Evolutionary conservation across 2,329 filamentous ascomycete genomes (phyloP).

Genomic region (Pseudonectria buxi): DNA sequence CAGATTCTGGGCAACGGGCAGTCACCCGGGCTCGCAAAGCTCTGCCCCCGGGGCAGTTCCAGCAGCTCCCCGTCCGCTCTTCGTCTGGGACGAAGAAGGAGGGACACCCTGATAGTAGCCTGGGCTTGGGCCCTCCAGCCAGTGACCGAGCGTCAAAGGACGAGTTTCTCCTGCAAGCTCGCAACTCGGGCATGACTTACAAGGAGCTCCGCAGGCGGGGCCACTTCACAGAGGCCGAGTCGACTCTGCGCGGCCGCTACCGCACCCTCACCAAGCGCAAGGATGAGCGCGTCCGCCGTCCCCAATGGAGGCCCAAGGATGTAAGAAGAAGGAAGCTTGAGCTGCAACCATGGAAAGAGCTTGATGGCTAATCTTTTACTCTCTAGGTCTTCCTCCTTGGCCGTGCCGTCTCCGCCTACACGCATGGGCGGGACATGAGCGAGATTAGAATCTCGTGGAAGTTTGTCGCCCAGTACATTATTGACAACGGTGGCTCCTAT

Average conservation of each 20-base stretch:
- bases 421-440: slow-evolving; percentile 20
- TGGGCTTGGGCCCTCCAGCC: not conserved
- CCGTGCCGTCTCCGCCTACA: slow-evolving; percentile 34
- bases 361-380: no score
- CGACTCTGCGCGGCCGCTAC: slow-evolving; percentile 63
- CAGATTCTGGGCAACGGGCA: no score
- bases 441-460: slow-evolving; percentile 47
- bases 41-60: no score
- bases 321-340: no score
- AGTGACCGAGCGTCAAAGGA: slow-evolving; percentile 27
- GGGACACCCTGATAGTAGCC: no score
- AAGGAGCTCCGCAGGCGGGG: slow-evolving; percentile 52
- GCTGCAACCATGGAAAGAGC: no score
- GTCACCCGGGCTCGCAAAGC: no score
- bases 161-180: slow-evolving; percentile 46
- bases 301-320: slow-evolving; percentile 56
- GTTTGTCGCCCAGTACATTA: slow-evolving; percentile 47
- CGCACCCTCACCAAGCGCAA: slow-evolving; percentile 59
- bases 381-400: slow-evolving; percentile 38
- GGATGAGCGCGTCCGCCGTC: slow-evolving; percentile 56
- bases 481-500: slow-evolving; percentile 46
- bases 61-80: no score
- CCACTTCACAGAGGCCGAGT: slow-evolving; percentile 58
- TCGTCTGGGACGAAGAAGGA: no score
- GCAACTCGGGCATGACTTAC: slow-evolving; percentile 54